Percentiles rank a stretch among this genome's conserved stretches.
Conservation (phyloP, 1,139 yeast genomes). For the Petasospora fabianii region DNA sequence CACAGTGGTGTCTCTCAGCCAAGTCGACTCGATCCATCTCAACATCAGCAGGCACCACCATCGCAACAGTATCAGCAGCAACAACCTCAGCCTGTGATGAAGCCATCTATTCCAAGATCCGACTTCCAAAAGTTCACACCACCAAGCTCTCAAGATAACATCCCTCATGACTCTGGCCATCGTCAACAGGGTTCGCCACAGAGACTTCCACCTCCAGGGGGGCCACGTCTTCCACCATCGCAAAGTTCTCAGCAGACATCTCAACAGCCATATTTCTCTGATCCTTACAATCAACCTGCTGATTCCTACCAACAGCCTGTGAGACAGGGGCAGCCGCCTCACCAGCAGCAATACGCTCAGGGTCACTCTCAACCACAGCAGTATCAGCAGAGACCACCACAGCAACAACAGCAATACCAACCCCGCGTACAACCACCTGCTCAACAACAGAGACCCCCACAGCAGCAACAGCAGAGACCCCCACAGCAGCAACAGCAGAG, state of each 20-base stretch:
- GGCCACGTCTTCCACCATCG: constrained; percentile 12
- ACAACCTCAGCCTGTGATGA: too few relatives aligned
- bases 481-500: constrained; percentile 6
- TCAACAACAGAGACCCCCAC: not conserved
- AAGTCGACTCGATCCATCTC: constrained; percentile 1
- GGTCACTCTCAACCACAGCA: constrained; percentile 6
- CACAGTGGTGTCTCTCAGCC: not conserved
- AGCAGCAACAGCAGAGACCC: constrained; percentile 6
- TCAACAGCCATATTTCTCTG: constrained; percentile 8
- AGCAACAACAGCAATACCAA: constrained; percentile 5
- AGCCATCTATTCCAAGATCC: constrained; percentile 17
- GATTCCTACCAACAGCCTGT: constrained; percentile 6
- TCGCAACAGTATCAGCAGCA: constrained; percentile 4
- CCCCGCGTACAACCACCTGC: constrained; percentile 3
- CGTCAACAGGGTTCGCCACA: constrained; percentile 6
- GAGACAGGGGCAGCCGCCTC: constrained; percentile 1
- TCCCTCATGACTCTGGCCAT: constrained; percentile 8
- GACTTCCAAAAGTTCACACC: constrained; percentile 20
- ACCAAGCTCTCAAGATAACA: constrained; percentile 16
- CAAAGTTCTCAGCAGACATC: constrained; percentile 1
- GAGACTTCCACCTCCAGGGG: constrained; percentile 9
- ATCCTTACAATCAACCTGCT: constrained; percentile 9
- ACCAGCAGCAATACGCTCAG: constrained; percentile 1
- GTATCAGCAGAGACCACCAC: constrained; percentile 8
- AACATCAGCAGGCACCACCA: constrained; percentile 5